phyloP scores from a whole-genome alignment of 345 rosid genomes.

The Erysimum cheiranthoides region DNA sequence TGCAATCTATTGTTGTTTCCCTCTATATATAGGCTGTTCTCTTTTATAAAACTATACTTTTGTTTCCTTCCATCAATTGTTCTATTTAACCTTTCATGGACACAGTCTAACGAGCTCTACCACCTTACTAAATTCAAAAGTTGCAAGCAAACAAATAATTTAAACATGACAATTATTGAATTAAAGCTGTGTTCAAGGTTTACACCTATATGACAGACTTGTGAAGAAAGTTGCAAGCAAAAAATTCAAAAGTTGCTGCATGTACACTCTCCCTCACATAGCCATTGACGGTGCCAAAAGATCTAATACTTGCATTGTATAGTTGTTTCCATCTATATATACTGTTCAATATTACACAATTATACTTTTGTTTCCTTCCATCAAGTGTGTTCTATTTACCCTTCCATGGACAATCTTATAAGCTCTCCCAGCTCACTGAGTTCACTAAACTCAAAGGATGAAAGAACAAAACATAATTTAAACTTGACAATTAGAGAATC shows the following conservation, averaged over 20 bases:
- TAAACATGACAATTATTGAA: neutral
- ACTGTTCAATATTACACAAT: neutral
- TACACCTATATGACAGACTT: too few species aligned
- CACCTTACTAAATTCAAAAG: neutral
- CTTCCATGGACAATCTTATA: neutral
- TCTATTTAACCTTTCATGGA: neutral
- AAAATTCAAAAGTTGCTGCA: neutral
- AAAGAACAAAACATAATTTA: neutral
- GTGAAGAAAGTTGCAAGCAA: neutral
- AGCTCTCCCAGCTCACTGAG: neutral
- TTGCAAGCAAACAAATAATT: neutral
- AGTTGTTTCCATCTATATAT: neutral
- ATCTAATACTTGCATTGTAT: conserved; percentile 4
- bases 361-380: neutral
- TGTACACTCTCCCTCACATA: neutral
- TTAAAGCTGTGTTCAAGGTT: neutral
- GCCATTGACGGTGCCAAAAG: neutral
- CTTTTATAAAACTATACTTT: neutral
- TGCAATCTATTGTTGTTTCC: neutral
- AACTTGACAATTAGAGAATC: neutral
- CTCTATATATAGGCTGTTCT: neutral
- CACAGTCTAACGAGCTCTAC: neutral
- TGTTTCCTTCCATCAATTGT: neutral
- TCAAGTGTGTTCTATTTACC: neutral
- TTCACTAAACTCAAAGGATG: neutral